Evolutionary conservation across 345 rosid genomes (phyloP), one percentile per base, ranked within the genome.

Genomic region (Citrus maxima): DNA sequence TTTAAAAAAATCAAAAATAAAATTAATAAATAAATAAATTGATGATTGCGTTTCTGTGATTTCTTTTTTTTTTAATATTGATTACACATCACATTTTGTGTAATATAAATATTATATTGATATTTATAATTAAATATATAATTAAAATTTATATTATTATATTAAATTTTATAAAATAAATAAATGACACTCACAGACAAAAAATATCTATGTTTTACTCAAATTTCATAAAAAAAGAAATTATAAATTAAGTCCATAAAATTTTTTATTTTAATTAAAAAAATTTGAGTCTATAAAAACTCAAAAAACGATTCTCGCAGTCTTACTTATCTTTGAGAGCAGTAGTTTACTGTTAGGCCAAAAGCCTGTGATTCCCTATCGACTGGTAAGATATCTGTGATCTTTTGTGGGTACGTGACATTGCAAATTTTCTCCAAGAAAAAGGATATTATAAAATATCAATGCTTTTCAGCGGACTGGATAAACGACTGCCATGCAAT

Each of bases 171-270:
- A 4, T 32, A 0, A 32, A 32, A 0, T 32, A 32, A 0, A 32
- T 32, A 32, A 32, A 32, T 3, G 0, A 32, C 0, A 0, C 0
- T 4, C 3, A 32, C 0, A 32, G 0, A 32, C 0, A 0, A 32
- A 4, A 32, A 32, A 32, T 32, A 32, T 32, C 0, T 32, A 0
- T 0, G 0, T 0, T 32, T 0, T 4, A 32, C 0, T 32, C 0
- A 4, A 32, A 32, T 4, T 32, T 32, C 0, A 32, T 0, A 30
- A 30, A 0, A 30, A 2, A 30, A 0, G 3, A 0, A 30, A 32
- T 4, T 32, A 32, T 32, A 32, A 32, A 4, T 4, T 32, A 4
- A 32, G 0, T 32, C 0, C 0, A 32, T 0, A 32, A 0, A 4
- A 32, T 32, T 32, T 32, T 32, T 32, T 32, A 32, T 4, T 32